phyloP scores from a whole-genome alignment of 352 stramenopile genomes.

The Globisporangium camurandrum region DNA sequence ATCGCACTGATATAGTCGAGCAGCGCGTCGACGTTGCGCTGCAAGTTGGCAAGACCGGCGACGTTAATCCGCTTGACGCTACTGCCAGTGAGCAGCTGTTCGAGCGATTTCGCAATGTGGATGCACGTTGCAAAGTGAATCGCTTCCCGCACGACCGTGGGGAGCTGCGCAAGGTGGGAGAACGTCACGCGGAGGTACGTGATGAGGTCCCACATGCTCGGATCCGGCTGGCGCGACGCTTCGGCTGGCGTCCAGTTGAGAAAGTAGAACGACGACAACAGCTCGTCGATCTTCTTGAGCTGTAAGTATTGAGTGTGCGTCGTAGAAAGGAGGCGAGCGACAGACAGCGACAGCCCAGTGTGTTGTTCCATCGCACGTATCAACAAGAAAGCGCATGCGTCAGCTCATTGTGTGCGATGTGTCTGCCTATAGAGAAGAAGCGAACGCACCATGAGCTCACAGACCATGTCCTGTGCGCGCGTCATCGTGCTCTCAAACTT shows the following conservation, averaged over 20 bases:
- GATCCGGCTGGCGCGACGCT: conserved; percentile 52
- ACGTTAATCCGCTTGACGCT: conserved; percentile 64
- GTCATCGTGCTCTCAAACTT: conserved; percentile 79
- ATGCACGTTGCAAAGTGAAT: conserved; percentile 75
- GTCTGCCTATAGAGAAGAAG: no score
- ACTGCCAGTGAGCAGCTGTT: conserved; percentile 54
- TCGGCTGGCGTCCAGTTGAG: conserved; percentile 64
- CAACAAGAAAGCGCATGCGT: no score
- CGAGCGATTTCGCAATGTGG: conserved; percentile 68
- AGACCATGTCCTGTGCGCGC: conserved; percentile 75
- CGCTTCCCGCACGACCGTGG: conserved; percentile 45
- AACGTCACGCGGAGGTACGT: conserved; percentile 83
- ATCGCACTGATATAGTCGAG: conserved; percentile 57
- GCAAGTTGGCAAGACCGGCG: conserved; percentile 68
- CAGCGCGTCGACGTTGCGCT: conserved; percentile 66
- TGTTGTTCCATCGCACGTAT: no score
- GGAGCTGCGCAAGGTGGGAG: conserved; percentile 48
- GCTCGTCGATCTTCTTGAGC: conserved; percentile 79
- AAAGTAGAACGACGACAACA: conserved; percentile 71
- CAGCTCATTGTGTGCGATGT: no score
- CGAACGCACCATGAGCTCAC: conserved; percentile 72
- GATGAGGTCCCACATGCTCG: conserved; percentile 78
- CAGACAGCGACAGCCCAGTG: background rate
- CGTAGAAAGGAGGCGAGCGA: no score
- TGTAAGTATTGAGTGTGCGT: conserved; percentile 16